Percentiles rank a stretch among this genome's conserved stretches.
phyloP scores from a whole-genome alignment of 2,329 filamentous ascomycete species.

The Mycogone perniciosa region DNA sequence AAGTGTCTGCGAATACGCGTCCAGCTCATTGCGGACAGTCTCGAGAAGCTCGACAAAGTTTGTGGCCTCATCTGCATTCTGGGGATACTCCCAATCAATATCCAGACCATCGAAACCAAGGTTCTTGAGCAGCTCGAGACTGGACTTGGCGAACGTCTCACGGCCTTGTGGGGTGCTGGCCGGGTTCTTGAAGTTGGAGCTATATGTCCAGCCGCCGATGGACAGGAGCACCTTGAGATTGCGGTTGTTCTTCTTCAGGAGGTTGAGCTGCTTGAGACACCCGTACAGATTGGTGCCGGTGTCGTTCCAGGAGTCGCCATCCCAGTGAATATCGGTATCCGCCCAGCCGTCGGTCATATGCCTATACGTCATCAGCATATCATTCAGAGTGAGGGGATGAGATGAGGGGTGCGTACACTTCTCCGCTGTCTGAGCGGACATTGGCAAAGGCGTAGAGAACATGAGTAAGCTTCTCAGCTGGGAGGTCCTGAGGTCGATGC shows the following conservation, averaged over 20 bases:
- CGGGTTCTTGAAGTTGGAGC: conserved; percentile 70
- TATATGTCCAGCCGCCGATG: conserved; percentile 92
- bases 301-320: conserved; percentile 64
- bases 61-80: conserved; percentile 46
- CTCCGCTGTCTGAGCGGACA: conserved; percentile 68
- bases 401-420: conserved; percentile 51
- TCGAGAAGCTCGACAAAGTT: conserved; percentile 55
- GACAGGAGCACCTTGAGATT: conserved; percentile 80
- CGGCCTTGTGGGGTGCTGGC: conserved; percentile 66
- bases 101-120: conserved; percentile 71
- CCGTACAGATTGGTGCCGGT: conserved; percentile 77
- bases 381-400: not conserved
- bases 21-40: conserved; percentile 50
- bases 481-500: conserved; percentile 78
- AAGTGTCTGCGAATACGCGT: conserved; percentile 46
- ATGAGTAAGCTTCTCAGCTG: conserved; percentile 76
- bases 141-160: conserved; percentile 62
- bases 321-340: conserved; percentile 67
- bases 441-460: conserved; percentile 90
- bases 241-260: conserved; percentile 74
- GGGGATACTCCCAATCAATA: conserved; percentile 64
- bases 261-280: conserved; percentile 79
- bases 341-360: conserved; percentile 57
- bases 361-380: conserved; percentile 20
- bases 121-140: conserved; percentile 70